Base-by-base conservation (phyloP, 208 protist species). In the Acanthamoeba royreba region DNA sequence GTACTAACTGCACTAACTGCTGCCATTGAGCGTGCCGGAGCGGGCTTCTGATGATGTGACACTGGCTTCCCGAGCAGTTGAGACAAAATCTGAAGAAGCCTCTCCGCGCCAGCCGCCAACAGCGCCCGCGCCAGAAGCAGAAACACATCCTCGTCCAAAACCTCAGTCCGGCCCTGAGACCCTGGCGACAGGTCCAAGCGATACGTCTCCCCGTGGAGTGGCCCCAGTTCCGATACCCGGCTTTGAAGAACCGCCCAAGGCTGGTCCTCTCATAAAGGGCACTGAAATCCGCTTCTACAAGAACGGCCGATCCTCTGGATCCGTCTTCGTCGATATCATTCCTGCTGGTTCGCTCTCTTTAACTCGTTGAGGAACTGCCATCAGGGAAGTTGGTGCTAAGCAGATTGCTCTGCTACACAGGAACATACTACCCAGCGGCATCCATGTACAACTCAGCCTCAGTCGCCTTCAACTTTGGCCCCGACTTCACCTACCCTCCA, bases 381-480 rank as follows among this genome's bases (percentile, higher is more conserved):
- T n/a, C n/a, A 22, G 15, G 49, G 49, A 22, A 58, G 49, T 58
- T n/a, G n/a, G n/a, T n/a, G n/a, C 49, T 58, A n/a, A 58, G 15
- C 49, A n/a, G 15, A 13, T 58, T 58, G 49, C 49, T 58, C 22
- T 58, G 49, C 49, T 15, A 38, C 45, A n/a, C n/a, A 88, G 91
- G 91, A 22, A 93, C 90, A 17, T 96, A 96, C 83, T 96, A 94
- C 58, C 94, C 94, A 13, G 42, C 92, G 13, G 94, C 86, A 1
- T 96, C 94, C 13, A 38, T 94, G 2, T 96, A 96, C 46, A 94
- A 95, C 81, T 92, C 90, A 22, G 69, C 72, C 0, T 40, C 40
- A 33, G 94, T 96, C 35, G 63, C 58, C 47, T 96, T 96, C 52
- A 96, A 96, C 49, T 96, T 96, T 49, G 94, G 94, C 8, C 94